phyloP scores from a whole-genome alignment of 2,329 filamentous ascomycete genomes.

The Fusarium xylarioides region DNA sequence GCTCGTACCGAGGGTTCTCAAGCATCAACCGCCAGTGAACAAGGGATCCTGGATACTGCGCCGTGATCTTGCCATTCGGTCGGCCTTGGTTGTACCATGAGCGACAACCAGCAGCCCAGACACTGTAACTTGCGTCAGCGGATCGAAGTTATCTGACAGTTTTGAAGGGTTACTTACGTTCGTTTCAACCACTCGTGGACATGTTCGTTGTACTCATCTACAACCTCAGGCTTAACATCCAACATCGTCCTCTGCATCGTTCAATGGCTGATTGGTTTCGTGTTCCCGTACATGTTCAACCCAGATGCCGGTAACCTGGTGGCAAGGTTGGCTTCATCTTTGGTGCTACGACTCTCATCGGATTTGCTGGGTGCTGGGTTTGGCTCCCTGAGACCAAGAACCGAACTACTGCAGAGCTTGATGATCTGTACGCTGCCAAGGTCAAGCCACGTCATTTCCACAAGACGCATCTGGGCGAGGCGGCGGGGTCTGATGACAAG shows the following conservation, averaged over 20 bases:
- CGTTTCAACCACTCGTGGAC: constrained; percentile 7
- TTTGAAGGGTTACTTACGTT: background rate
- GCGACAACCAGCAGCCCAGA: constrained; percentile 5
- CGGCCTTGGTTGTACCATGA: constrained; percentile 15
- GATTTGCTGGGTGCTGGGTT: background rate
- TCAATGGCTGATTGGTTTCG: background rate
- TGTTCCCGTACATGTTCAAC: constrained; percentile 20
- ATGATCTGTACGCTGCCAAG: background rate
- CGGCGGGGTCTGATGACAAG: background rate
- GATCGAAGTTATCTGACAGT: accelerated
- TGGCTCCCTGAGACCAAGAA: background rate
- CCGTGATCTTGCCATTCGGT: constrained; percentile 2
- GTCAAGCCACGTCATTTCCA: background rate
- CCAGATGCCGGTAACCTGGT: constrained; percentile 2
- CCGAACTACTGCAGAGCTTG: background rate
- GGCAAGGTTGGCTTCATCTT: constrained; percentile 16
- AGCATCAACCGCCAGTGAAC: constrained; percentile 16
- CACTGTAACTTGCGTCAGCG: background rate
- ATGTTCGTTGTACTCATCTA: background rate
- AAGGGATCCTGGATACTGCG: constrained; percentile 10
- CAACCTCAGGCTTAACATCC: constrained; percentile 6
- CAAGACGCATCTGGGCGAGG: background rate
- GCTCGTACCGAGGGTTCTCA: background rate
- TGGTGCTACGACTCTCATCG: background rate
- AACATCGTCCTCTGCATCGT: background rate